Conservation (phyloP, 768 basidiomycete genomes). For the Termitomyces sp. region DNA sequence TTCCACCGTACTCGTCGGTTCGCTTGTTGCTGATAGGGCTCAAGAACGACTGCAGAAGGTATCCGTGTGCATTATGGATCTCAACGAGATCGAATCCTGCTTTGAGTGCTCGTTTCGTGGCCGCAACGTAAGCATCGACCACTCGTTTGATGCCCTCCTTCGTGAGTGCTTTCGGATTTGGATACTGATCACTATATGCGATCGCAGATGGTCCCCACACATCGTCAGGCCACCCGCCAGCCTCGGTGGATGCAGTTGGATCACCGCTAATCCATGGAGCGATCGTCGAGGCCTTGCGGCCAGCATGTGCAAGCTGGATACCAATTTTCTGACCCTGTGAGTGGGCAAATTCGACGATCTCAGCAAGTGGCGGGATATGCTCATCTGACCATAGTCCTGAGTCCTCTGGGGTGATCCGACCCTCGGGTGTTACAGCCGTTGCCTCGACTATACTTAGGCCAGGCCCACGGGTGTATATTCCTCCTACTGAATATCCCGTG, state of each 20-base stretch:
- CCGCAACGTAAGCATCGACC: conserved; percentile 52
- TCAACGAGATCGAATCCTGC: conserved; percentile 64
- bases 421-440: conserved; percentile 56
- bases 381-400: conserved; percentile 61
- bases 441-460: conserved; percentile 66
- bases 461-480: conserved; percentile 50
- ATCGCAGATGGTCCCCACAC: conserved; percentile 59
- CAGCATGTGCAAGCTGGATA: conserved; percentile 76
- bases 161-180: conserved; percentile 55
- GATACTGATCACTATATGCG: conserved; percentile 38
- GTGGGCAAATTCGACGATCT: conserved; percentile 70
- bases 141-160: conserved; percentile 54
- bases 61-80: conserved; percentile 66
- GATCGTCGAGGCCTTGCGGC: conserved; percentile 66
- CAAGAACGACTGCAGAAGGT: conserved; percentile 53
- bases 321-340: conserved; percentile 66
- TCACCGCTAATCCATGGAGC: conserved; percentile 56
- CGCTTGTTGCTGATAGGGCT: conserved; percentile 61
- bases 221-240: conserved; percentile 50
- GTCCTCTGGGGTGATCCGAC: conserved; percentile 67
- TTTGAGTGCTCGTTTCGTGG: conserved; percentile 48
- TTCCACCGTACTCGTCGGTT: conserved; percentile 68
- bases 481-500: conserved; percentile 37
- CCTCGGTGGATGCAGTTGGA: conserved; percentile 29
- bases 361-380: conserved; percentile 43